These are phyloP conservation scores for Aspergillus steynii DNA, from an alignment of 495 filamentous ascomycete species.

Conservation along the genomic window DNA sequence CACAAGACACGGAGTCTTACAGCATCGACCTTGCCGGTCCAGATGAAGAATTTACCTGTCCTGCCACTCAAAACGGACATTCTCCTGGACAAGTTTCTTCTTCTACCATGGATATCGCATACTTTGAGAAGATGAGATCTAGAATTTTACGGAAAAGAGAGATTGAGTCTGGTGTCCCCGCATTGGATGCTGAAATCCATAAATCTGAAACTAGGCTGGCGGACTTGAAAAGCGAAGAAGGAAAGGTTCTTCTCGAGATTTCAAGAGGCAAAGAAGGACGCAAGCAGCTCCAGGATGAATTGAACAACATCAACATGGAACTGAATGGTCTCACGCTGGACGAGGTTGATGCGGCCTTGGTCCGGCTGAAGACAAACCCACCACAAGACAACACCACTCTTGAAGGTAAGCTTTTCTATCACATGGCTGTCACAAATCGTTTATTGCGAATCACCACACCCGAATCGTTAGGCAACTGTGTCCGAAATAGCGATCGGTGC, in stretches of 20 bases:
- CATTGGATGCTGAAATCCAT: slow-evolving; percentile 56
- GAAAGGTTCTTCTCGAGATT: slow-evolving; percentile 58
- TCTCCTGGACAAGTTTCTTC: slow-evolving; percentile 7
- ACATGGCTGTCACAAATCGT: not conserved
- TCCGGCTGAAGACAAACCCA: slow-evolving; percentile 27
- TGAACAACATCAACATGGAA: slow-evolving; percentile 52
- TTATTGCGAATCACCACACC: not conserved
- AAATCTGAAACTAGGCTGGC: slow-evolving; percentile 49
- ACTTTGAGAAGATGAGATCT: slow-evolving; percentile 27
- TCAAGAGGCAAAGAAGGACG: slow-evolving; percentile 42
- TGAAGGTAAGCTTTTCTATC: slow-evolving; percentile 26
- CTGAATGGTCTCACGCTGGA: slow-evolving; percentile 43
- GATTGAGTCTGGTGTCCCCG: slow-evolving; percentile 58
- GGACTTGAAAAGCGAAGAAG: slow-evolving; percentile 56
- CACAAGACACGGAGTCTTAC: slow-evolving; percentile 9
- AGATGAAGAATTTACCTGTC: no score
- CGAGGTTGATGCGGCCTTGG: slow-evolving; percentile 41
- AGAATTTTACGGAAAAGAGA: slow-evolving; percentile 51
- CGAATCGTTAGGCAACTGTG: not conserved
- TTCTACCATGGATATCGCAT: slow-evolving; percentile 15
- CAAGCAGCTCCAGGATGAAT: slow-evolving; percentile 52
- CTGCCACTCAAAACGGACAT: not conserved
- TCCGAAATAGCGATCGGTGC: not conserved
- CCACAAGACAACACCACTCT: slow-evolving; percentile 25
- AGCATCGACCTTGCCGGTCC: not conserved